phyloP scores from a whole-genome alignment of 257 asterid genomes.

The Ehretia macrophylla region DNA sequence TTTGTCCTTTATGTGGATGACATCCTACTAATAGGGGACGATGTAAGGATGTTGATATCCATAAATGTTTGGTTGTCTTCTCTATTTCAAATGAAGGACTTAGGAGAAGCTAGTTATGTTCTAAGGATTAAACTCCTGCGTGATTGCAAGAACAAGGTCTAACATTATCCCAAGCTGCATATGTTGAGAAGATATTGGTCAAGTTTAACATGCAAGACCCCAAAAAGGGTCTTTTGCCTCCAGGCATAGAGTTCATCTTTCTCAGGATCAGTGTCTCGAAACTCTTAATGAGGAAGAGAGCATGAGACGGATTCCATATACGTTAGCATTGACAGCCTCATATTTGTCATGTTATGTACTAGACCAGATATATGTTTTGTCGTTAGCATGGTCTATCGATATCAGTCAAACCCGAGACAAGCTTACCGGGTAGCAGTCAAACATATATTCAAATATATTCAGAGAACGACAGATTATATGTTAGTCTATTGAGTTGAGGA shows the following conservation, averaged over 20 bases:
- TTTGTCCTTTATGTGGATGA: no score
- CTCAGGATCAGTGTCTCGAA: no score
- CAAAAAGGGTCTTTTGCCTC: no score
- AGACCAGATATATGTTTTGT: neutral
- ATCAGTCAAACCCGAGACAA: neutral
- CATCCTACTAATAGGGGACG: no score
- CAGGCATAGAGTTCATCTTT: no score
- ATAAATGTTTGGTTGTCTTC: no score
- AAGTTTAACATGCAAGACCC: no score
- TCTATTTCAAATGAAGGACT: no score
- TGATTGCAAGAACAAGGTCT: neutral
- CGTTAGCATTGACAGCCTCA: neutral
- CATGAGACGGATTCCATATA: neutral
- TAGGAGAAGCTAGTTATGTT: no score
- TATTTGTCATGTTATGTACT: neutral
- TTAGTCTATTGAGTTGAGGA: neutral
- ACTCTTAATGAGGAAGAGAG: neutral
- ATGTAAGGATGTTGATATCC: no score
- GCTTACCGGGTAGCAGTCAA: neutral
- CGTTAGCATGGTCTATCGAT: neutral
- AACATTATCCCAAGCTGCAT: neutral
- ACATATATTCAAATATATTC: neutral
- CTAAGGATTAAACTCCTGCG: no score
- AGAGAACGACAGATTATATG: neutral
- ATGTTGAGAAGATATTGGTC: neutral